Evolutionary conservation across 495 filamentous ascomycete genomes (phyloP), one percentile per base, ranked within the genome.

Genomic region (Cryomyces minteri): DNA sequence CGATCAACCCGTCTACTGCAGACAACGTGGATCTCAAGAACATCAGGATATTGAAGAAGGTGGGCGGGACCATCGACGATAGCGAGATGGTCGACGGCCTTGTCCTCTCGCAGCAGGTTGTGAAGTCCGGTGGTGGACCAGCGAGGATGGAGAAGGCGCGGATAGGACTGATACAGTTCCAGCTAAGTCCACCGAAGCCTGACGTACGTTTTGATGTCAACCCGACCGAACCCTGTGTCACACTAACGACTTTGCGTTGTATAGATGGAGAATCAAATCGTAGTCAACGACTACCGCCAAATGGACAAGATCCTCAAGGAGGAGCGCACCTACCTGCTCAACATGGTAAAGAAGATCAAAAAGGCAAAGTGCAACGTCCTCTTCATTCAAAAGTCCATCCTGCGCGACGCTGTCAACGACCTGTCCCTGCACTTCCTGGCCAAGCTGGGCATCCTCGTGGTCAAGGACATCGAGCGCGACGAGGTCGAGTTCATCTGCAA

Each of bases 261-360:
- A 2, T 50, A 90, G 82, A 96, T 98, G 90, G 90, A 98, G 64
- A 98, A 98, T 67, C 86, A 90, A 63, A 94, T 98, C 52, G 80
- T 92, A 6, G 90, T 98, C 41, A 96, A 98, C 63, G 90, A 98
- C 69, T 98, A 98, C 72, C 73, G 90, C 48, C 90, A 98, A 64
- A 98, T 98, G 90, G 90, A 98, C 66, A 98, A 95, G 72, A 98
- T 98, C 53, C 72, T 98, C 45, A 98, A 98, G 64, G 90, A 98
- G 67, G 90, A 98, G 69, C 84, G 92, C 48, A 85, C 87, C 48
- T 98, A 98, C 64, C 72, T 98, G 48, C 76, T 98, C 39, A 94
- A 95, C 67, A 85, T 98, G 77, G 86, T 87, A 57, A 98, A 98
- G 76, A 98, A 95, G 74, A 98, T 98, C 67, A 94, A 95, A 68